Base-by-base conservation (phyloP, 2,329 filamentous ascomycete species). In the Sclerotinia borealis region DNA sequence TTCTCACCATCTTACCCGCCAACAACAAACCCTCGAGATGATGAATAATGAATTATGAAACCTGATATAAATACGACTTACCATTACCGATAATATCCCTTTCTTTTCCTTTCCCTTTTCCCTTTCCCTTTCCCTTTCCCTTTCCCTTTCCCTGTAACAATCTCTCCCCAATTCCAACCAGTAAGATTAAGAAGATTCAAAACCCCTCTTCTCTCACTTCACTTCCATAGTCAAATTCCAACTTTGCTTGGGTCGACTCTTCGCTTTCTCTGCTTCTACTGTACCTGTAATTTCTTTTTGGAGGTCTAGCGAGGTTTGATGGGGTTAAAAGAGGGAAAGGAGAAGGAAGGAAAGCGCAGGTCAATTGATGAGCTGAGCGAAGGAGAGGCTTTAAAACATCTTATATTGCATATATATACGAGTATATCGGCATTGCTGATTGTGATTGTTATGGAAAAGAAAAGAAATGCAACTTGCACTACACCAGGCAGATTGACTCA, bases 251-350 rank as follows among this genome's bases (percentile, higher is more conserved):
- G 41, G 29, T 59, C 41, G 43, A 34, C 11, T 8, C 13, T 27
- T n/a, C 13, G 25, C 29, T 54, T 36, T 11, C 37, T 25, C 15
- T 36, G 29, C 41, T 29, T 36, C 27, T 25, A 72, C 37, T 25
- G 9, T 36, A 22, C 41, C 27, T 36, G n/a, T 25, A 72, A 72
- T 72, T 72, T 73, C 69, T 69, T 72, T 73, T 66, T 37, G 56
- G 25, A 65, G 67, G 65, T 64, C 67, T 70, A 70, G 70, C 68
- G 69, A 71, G 61, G 68, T 67, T 69, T 69, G 63, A 66, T 52
- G 70, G 55, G 56, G 39, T 54, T 50, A 13, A 19, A 22, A 43
- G 39, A 55, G 13, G 34, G 65, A 65, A 67, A 66, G 52, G 63
- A 64, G 61, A 65, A n/a, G n/a, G n/a, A n/a, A n/a, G n/a, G n/a